A percentile compares a stretch with the other conserved stretches of the same genome.
Evolutionary conservation across 1,139 yeast genomes (phyloP).

Genomic region (Blastobotrys apis): DNA sequence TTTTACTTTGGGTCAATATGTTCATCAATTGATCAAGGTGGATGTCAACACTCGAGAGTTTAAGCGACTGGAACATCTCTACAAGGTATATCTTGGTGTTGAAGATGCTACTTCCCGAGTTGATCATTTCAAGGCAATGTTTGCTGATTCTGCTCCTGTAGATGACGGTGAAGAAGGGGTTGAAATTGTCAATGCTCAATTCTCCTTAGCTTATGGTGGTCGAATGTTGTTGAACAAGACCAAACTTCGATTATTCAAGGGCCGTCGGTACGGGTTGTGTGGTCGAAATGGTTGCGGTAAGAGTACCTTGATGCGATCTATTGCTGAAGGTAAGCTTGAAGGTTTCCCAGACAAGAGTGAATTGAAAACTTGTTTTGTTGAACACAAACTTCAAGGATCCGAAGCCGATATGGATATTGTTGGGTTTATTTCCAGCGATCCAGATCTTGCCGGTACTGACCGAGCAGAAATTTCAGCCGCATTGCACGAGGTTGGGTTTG

Average conservation of each 20-base stretch:
- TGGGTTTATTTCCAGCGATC: constrained; percentile 84
- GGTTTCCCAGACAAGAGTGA: constrained; percentile 93
- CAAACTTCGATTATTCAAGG: constrained; percentile 77
- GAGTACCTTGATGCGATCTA: constrained; percentile 94
- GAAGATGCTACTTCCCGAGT: constrained; percentile 46
- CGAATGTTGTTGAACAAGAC: constrained; percentile 96
- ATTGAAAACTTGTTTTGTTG: constrained; percentile 91
- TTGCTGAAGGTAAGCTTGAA: constrained; percentile 94
- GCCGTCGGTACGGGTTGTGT: constrained; percentile 96
- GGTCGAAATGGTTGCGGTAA: constrained; percentile 99
- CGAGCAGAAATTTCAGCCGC: constrained; percentile 71
- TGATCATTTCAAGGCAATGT: constrained; percentile 56
- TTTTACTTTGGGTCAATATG: constrained; percentile 45
- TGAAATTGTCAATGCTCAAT: constrained; percentile 89
- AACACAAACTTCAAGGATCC: constrained; percentile 92
- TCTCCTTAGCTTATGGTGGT: constrained; percentile 95
- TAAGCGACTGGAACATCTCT: constrained; percentile 59
- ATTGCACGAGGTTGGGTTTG: constrained; percentile 80
- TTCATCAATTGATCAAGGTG: constrained; percentile 53
- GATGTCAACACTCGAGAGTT: constrained; percentile 92
- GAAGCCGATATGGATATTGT: constrained; percentile 91
- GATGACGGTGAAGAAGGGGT: constrained; percentile 65
- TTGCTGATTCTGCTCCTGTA: constrained; percentile 56
- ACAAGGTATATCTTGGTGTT: constrained; percentile 37
- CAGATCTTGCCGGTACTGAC: constrained; percentile 61